These are phyloP conservation scores for Neopestalotiopsis rosae DNA, from an alignment of 2,329 filamentous ascomycete genomes.

Conservation along the genomic window DNA sequence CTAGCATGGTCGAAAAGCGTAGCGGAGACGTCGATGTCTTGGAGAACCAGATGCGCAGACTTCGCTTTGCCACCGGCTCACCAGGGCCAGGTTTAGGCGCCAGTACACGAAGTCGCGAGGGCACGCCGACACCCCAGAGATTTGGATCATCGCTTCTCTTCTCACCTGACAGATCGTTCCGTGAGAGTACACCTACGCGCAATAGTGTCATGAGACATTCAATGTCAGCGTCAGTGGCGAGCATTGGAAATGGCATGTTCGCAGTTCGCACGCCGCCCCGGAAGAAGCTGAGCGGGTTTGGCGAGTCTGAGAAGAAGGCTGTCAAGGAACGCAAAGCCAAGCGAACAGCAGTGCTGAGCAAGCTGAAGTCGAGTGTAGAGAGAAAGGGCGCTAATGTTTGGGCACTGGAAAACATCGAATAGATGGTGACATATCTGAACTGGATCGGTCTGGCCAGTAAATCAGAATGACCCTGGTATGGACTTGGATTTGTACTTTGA, in stretches of 20 bases:
- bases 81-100: slow-evolving; percentile 45
- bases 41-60: slow-evolving; percentile 82
- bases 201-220: slow-evolving; percentile 47
- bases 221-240: slow-evolving; percentile 47
- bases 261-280: slow-evolving; percentile 51
- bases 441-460: not conserved
- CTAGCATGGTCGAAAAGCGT: slow-evolving; percentile 86
- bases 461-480: not conserved
- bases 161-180: slow-evolving; percentile 43
- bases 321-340: slow-evolving; percentile 60
- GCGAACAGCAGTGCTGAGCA: slow-evolving; percentile 57
- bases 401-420: slow-evolving; percentile 53
- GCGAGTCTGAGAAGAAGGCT: slow-evolving; percentile 60
- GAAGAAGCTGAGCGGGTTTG: slow-evolving; percentile 68
- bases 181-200: slow-evolving; percentile 45
- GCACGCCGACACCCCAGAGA: slow-evolving; percentile 46
- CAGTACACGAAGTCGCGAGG: slow-evolving; percentile 47
- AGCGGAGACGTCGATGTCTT: slow-evolving; percentile 90
- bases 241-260: slow-evolving; percentile 34
- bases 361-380: slow-evolving; percentile 55
- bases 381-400: slow-evolving; percentile 55
- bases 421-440: not conserved
- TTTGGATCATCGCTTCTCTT: slow-evolving; percentile 32
- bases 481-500: not conserved
- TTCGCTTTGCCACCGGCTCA: slow-evolving; percentile 55